phyloP scores from a whole-genome alignment of 805 yeast species.

The Candida lessepsii region DNA sequence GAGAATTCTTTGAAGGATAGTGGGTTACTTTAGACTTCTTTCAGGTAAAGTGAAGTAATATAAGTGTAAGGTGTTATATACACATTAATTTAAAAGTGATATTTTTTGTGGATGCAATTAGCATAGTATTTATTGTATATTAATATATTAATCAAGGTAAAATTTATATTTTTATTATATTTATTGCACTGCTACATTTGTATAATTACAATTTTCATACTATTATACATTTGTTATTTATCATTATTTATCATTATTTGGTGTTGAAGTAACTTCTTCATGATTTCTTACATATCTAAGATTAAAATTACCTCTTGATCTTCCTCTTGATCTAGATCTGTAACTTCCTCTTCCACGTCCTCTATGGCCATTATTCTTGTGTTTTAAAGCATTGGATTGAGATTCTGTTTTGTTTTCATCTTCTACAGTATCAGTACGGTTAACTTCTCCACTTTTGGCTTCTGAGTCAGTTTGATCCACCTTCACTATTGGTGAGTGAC shows the following conservation, averaged over 20 bases:
- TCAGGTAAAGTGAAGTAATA: constrained; percentile 70
- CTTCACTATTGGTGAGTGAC: too few species aligned
- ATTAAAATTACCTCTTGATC: constrained; percentile 23
- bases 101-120: background rate
- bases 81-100: background rate
- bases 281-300: constrained; percentile 26
- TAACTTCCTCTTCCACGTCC: constrained; percentile 16
- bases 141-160: constrained; percentile 5
- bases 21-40: constrained; percentile 54
- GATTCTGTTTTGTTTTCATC: too few species aligned
- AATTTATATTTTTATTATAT: too few species aligned
- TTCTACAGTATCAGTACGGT: too few species aligned
- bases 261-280: background rate
- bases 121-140: constrained; percentile 8
- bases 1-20: constrained; percentile 75
- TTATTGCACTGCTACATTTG: too few species aligned
- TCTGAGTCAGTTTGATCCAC: too few species aligned
- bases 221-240: constrained; percentile 15
- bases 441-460: too few species aligned
- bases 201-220: background rate
- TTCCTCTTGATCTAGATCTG: constrained; percentile 18
- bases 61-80: background rate
- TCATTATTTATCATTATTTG: constrained; percentile 4
- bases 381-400: too few species aligned
- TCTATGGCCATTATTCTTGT: too few species aligned